These are phyloP conservation scores for Trebouxia sp. DNA, from an alignment of 139 green algal genomes.

Conservation along the genomic window DNA sequence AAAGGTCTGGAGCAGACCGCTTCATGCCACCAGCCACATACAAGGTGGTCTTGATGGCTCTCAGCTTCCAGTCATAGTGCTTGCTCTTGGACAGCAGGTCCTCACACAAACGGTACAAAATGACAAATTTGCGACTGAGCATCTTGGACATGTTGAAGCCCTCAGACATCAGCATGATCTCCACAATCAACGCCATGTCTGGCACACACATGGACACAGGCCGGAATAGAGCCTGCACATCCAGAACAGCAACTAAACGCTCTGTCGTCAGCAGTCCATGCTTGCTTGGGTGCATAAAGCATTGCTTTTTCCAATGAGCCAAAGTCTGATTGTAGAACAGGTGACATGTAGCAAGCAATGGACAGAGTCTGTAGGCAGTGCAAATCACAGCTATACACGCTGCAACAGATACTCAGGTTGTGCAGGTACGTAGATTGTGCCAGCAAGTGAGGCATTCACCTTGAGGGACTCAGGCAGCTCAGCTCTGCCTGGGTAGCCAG, in stretches of 20 bases:
- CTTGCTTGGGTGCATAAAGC: too few species aligned
- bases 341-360: neutral
- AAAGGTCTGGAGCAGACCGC: constrained; percentile 79
- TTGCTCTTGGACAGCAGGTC: constrained; percentile 86
- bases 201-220: constrained; percentile 92
- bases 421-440: too few species aligned
- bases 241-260: neutral
- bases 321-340: too few species aligned
- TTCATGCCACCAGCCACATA: constrained; percentile 95
- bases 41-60: constrained; percentile 97
- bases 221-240: constrained; percentile 76
- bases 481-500: constrained; percentile 83
- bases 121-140: constrained; percentile 91
- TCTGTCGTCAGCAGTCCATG: too few species aligned
- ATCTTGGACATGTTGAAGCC: constrained; percentile 89
- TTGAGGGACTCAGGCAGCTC: constrained; percentile 95
- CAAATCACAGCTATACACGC: too few species aligned
- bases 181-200: constrained; percentile 89
- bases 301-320: too few species aligned
- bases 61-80: constrained; percentile 98
- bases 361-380: neutral
- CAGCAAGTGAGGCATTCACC: constrained; percentile 37
- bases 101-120: constrained; percentile 92
- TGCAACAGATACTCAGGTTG: too few species aligned
- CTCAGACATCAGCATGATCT: constrained; percentile 98